A percentile compares a stretch with the other conserved stretches of the same genome.
Conservation (phyloP, 1,284 basidiomycete species). For the Caloboletus inedulis region DNA sequence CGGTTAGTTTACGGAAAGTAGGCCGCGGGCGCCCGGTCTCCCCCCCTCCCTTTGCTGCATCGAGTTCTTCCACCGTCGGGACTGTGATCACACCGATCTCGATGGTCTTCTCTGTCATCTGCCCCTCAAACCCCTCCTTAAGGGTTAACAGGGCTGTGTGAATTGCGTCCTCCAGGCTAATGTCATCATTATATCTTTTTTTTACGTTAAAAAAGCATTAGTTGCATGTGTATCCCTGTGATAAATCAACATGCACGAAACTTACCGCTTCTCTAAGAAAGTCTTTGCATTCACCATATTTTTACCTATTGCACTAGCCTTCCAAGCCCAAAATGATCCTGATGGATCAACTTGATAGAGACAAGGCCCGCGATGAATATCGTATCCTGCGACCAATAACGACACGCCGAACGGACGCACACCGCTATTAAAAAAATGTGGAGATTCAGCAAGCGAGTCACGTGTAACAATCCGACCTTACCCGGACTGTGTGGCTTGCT, state of each 20-base stretch:
- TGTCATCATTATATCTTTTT: conserved; percentile 97
- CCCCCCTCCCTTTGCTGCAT: conserved; percentile 67
- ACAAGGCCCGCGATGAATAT: conserved; percentile 85
- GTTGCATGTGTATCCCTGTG: conserved; percentile 15
- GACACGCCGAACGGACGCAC: conserved; percentile 98
- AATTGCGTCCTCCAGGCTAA: conserved; percentile 98
- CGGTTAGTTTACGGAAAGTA: conserved; percentile 89
- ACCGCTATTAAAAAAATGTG: conserved; percentile 62
- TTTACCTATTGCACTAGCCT: conserved; percentile 98
- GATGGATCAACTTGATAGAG: conserved; percentile 99
- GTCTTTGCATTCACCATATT: conserved; percentile 99
- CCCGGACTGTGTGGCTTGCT: conserved; percentile 98
- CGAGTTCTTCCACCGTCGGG: conserved; percentile 74
- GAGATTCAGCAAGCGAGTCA: conserved; percentile 27
- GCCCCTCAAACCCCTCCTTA: conserved; percentile 98
- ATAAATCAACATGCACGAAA: conserved; percentile 28
- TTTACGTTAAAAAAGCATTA: conserved; percentile 36
- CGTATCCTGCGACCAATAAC: conserved; percentile 95
- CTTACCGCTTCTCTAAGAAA: conserved; percentile 95
- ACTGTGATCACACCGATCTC: conserved; percentile 96
- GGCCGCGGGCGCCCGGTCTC: conserved; percentile 76
- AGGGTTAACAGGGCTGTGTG: conserved; percentile 98
- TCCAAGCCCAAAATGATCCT: conserved; percentile 99
- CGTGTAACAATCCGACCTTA: conserved; percentile 42
- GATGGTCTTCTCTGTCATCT: conserved; percentile 99